Conservation (phyloP, 768 basidiomycete genomes). For the Crepidotus variabilis region DNA sequence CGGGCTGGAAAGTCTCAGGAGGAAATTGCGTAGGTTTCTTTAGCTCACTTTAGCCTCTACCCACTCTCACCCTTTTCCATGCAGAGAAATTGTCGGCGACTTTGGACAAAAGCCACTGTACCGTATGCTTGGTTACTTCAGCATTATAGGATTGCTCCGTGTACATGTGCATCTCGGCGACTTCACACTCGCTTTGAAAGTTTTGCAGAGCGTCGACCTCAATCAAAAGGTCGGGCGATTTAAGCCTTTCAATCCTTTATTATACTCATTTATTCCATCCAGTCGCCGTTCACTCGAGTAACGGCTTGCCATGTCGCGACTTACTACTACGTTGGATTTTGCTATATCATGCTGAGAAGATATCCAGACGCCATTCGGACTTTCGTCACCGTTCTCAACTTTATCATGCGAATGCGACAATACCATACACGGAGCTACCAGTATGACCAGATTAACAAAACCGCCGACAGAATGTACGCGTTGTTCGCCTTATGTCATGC, state of each 20-base stretch:
- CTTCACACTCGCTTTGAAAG: slow-evolving; percentile 90
- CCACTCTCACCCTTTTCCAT: too few species aligned
- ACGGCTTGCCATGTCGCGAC: slow-evolving; percentile 96
- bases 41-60: background rate
- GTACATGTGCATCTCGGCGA: slow-evolving; percentile 97
- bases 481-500: slow-evolving; percentile 92
- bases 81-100: slow-evolving; percentile 82
- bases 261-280: slow-evolving; percentile 10
- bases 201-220: slow-evolving; percentile 92
- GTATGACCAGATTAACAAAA: slow-evolving; percentile 98
- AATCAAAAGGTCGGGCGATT: slow-evolving; percentile 67
- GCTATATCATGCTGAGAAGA: slow-evolving; percentile 91
- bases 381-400: slow-evolving; percentile 90
- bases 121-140: slow-evolving; percentile 95
- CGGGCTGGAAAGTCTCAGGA: slow-evolving; percentile 77
- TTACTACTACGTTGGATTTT: slow-evolving; percentile 95
- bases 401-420: slow-evolving; percentile 93
- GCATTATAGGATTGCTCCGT: slow-evolving; percentile 89
- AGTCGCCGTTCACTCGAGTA: slow-evolving; percentile 88
- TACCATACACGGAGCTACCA: slow-evolving; percentile 97
- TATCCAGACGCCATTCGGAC: slow-evolving; percentile 95
- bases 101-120: slow-evolving; percentile 90
- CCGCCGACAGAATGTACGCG: slow-evolving; percentile 96
- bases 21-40: slow-evolving; percentile 69
- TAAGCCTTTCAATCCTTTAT: background rate